A percentile compares a stretch with the other conserved stretches of the same genome.
These are phyloP conservation scores for Sporobolus alterniflorus DNA, from an alignment of 202 grass and related monocot species.

Conservation along the genomic window DNA sequence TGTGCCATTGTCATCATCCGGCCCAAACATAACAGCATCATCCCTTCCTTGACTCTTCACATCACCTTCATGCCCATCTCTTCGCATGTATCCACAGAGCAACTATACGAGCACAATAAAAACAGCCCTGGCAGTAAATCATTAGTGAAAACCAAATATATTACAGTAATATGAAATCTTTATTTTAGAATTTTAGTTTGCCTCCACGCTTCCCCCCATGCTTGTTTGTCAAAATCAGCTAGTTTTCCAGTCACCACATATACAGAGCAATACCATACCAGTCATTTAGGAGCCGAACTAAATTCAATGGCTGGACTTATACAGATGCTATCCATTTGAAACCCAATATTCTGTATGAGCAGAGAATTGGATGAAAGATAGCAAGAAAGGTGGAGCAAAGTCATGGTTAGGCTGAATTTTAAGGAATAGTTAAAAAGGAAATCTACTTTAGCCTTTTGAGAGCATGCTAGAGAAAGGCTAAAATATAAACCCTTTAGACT, in stretches of 20 bases:
- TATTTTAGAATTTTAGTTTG: not conserved
- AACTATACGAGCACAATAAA: constrained; percentile 93
- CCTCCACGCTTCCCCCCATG: too few relatives aligned
- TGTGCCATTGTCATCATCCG: constrained; percentile 59
- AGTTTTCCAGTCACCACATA: not conserved
- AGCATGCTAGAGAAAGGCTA: not conserved
- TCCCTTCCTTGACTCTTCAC: constrained; percentile 47
- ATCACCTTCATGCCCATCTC: constrained; percentile 44
- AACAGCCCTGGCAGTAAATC: constrained; percentile 96
- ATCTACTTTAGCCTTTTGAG: constrained; percentile 2
- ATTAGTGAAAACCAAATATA: constrained; percentile 98
- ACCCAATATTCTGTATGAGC: not conserved
- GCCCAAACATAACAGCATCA: constrained; percentile 45
- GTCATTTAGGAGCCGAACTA: not conserved
- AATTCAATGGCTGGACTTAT: not conserved
- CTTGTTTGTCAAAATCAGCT: not conserved
- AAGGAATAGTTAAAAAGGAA: not conserved
- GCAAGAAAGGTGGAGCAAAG: not conserved
- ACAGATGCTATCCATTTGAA: not conserved
- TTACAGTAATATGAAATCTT: constrained; percentile 29
- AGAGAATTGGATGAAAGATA: not conserved
- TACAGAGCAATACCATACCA: not conserved
- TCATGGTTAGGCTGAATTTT: not conserved
- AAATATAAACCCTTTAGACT: not conserved
- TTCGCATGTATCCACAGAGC: constrained; percentile 63